A percentile compares a stretch with the other conserved stretches of the same genome.
Evolutionary conservation across 129 eudicot species (phyloP).

Genomic region (Artemisia argyi): DNA sequence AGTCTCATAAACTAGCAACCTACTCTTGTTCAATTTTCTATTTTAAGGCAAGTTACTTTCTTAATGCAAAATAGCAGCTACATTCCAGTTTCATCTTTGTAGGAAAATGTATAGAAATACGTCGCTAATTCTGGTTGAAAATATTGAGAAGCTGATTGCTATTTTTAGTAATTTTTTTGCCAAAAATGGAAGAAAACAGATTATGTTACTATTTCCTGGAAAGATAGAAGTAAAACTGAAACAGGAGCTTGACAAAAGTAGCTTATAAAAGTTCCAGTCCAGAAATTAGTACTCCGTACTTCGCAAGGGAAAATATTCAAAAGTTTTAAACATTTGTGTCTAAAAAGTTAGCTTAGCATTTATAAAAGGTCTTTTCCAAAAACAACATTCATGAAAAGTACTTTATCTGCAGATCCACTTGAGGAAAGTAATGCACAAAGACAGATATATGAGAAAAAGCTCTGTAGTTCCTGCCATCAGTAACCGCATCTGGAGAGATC

Average conservation of each 20-base stretch:
- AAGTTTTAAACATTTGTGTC: background rate
- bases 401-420: conserved; percentile 66
- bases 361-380: background rate
- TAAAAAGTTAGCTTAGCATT: background rate
- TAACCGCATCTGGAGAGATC: conserved; percentile 89
- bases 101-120: background rate
- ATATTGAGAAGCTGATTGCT: background rate
- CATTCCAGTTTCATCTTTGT: conserved; percentile 1
- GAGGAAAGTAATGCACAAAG: conserved; percentile 88
- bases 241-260: conserved; percentile 3
- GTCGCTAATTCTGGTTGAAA: background rate
- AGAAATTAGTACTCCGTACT: background rate
- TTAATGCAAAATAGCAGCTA: background rate
- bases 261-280: conserved; percentile 7
- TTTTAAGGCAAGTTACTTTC: conserved; percentile 2
- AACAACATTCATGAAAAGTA: background rate
- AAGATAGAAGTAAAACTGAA: background rate
- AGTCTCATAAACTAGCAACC: background rate
- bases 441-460: conserved; percentile 94
- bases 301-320: background rate
- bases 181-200: background rate
- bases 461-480: conserved; percentile 85
- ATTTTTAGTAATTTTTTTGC: background rate
- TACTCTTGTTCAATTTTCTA: background rate
- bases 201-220: background rate